Evolutionary conservation across 768 basidiomycete species (phyloP), one percentile per base, ranked within the genome.

Genomic region (Dendrothele bispora): DNA sequence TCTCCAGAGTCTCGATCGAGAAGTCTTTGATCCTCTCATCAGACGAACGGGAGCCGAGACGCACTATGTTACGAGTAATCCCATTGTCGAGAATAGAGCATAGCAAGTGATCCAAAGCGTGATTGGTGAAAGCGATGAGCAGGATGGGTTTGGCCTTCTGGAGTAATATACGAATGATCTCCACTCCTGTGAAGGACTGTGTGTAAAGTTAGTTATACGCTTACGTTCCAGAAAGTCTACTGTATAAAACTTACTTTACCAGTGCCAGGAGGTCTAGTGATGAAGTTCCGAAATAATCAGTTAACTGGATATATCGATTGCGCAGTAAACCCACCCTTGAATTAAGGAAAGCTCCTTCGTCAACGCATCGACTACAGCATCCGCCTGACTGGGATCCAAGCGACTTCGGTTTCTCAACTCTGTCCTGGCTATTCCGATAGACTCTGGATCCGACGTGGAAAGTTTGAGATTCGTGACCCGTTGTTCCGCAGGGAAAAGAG

Each of bases 91-190:
- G 71, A 3, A 89, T 77, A 0, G 80, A 79, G 4, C 66, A 67
- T 2, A 91, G 66, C 66, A 90, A 75, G 52, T 89, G 85, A 48
- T 91, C 88, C 3, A 91, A 71, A 0, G 88, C 88, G 36, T 90
- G 89, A 53, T 91, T 90, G 0, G 88, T 91, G 64, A 83, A 88
- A 0, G 87, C 72, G 27, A 76, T 76, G 66, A 74, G 61, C 7
- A 75, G 56, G 42, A 87, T 81, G 0, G 79, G 85, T 2, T 69
- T 64, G 42, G 83, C 62, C 10, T 70, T 51, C 1, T 67, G 61
- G 4, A 85, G 60, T n/a, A 91, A 66, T 5, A 88, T 78, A 0
- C 84, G 79, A 7, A 91, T 58, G 14, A 91, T 70, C 58, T 91
- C 84, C 4, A 83, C 75, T 1, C 83, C 86, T 3, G 83, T 86